Conservation (phyloP, 2,329 filamentous ascomycete species). For the Colletotrichum australisinense region DNA sequence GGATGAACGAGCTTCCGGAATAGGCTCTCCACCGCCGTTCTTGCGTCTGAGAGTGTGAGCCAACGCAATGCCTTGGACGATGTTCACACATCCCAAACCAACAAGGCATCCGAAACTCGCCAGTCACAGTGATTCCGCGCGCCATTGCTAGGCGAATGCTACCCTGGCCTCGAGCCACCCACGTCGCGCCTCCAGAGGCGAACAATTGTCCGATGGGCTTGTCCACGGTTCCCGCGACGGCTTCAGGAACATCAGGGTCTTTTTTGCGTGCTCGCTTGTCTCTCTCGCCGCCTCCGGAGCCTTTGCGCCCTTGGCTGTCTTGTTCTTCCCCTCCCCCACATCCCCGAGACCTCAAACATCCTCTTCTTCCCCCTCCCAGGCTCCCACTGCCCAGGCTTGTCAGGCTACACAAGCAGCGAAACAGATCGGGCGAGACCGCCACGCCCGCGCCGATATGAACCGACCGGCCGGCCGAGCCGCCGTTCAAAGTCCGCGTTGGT, state of each 20-base stretch:
- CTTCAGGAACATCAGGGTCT: background rate
- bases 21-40: background rate
- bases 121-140: background rate
- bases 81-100: conserved; percentile 14
- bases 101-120: conserved; percentile 5
- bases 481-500: background rate
- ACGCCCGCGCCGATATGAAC: conserved; percentile 1
- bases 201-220: conserved; percentile 8
- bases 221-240: background rate
- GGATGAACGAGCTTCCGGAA: conserved; percentile 1
- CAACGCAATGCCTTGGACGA: conserved; percentile 4
- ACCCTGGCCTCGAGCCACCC: background rate
- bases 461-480: background rate
- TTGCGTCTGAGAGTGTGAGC: background rate
- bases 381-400: too few relatives aligned
- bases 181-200: background rate
- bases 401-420: background rate
- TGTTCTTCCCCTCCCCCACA: background rate
- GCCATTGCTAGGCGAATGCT: background rate
- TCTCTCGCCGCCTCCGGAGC: too few relatives aligned
- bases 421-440: conserved; percentile 11
- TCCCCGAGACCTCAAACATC: background rate
- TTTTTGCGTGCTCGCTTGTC: background rate
- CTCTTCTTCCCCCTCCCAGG: too few relatives aligned
- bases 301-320: background rate